Conservation (phyloP, 139 green algal genomes). For the Deuterostichococcus epilithicus region DNA sequence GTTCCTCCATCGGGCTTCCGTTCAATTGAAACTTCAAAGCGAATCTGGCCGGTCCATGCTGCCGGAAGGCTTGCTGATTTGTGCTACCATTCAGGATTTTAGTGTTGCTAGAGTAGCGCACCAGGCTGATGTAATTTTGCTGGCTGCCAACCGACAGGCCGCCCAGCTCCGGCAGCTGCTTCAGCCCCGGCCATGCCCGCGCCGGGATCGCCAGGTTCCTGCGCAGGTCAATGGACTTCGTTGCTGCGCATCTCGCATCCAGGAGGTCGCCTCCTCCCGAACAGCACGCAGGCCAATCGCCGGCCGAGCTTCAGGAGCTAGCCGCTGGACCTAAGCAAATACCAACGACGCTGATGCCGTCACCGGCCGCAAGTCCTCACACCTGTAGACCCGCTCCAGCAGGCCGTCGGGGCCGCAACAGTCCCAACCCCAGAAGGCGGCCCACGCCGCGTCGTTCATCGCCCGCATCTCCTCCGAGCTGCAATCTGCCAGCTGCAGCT, state of each 20-base stretch:
- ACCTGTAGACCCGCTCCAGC: conserved; percentile 40
- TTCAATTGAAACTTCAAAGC: not conserved
- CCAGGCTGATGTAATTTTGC: not conserved
- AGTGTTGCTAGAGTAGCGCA: not conserved
- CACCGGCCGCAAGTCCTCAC: conserved; percentile 44
- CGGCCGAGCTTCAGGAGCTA: not conserved
- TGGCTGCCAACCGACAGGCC: not conserved
- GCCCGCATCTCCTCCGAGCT: not conserved
- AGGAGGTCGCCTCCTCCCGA: not conserved
- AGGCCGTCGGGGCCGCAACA: conserved; percentile 37
- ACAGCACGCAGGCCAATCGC: not conserved
- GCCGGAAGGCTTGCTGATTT: too few species aligned
- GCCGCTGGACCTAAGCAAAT: not conserved
- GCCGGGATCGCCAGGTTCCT: not conserved
- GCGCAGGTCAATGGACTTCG: not conserved
- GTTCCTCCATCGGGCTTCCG: not conserved
- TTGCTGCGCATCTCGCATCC: not conserved
- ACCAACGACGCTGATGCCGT: conserved; percentile 9
- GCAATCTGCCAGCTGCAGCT: not conserved
- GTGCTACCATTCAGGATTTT: not conserved
- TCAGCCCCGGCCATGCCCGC: conserved; percentile 27
- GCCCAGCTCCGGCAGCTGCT: conserved; percentile 30
- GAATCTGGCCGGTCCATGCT: too few species aligned
- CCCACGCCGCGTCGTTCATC: conserved; percentile 15
- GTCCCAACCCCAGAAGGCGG: conserved; percentile 69